Evolutionary conservation across 495 filamentous ascomycete genomes (phyloP), one percentile per base, ranked within the genome.

Genomic region (Penicillium verhagenii): DNA sequence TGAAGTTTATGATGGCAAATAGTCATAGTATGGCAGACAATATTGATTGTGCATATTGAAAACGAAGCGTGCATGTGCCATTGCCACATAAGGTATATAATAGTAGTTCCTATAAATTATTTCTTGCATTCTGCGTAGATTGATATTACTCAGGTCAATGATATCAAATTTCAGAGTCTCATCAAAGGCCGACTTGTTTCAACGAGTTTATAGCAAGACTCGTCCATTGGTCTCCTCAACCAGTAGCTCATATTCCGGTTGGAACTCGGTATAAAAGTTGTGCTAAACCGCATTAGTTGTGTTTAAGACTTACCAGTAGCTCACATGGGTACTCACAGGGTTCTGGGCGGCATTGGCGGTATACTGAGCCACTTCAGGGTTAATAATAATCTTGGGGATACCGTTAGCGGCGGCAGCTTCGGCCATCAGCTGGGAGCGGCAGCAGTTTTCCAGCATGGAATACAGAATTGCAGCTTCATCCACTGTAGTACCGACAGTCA

Each of bases 381-480:
- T 51, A 31, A 81, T 71, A 25, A 82, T 80, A 67, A 76, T 85
- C 72, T 83, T 79, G 37, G 80, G 73, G 7, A 82, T 66, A n/a
- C 76, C 79, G 20, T 73, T 81, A 1, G 77, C 79, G 1, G 84
- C 74, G 0, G 84, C 84, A 2, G 83, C 83, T 53, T 87, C 85
- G 0, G 82, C 84, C 39, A 89, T 69, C 23, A 89, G 68, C 61
- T 89, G 86, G 8, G 82, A 81, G 40, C 86, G 83, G 55, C 85
- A 89, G 21, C 82, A 81, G 58, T 83, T 77, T 50, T 89, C 86
- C 20, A 89, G 68, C 57, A 80, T 83, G 19, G 83, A 73, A 57
- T 87, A 88, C 72, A 86, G 84, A 58, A 85, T 86, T 1, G 83
- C 85, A 0, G 85, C 86, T 56, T 85, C 85, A 53, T 87, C 86